Base-by-base conservation (phyloP, 106 monocot species). In the Dioscorea alata region DNA sequence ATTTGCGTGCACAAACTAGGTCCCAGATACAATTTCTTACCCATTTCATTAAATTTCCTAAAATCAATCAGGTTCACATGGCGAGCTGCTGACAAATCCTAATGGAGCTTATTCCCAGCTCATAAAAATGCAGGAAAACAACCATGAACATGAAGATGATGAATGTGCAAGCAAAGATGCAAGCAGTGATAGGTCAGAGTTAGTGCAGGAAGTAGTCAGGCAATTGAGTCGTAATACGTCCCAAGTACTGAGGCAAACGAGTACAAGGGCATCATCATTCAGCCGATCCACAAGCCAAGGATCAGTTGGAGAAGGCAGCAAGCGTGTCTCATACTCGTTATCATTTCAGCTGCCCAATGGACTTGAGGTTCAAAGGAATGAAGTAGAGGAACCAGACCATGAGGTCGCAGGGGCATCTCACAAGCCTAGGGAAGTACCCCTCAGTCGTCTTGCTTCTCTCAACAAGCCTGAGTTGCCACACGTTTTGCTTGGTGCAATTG, bases 31-130 rank as follows among this genome's bases (percentile, higher is more conserved):
- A 42, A 42, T 42, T 42, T 10, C 42, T 42, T 1, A 42, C 6
- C 42, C 42, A 42, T 42, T 42, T 42, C 10, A 42, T 15, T 54
- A 51, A 12, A 51, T 14, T 18, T 54, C 15, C 5, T 5, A 5
- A 16, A 54, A 18, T 54, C 54, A 18, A 18, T 18, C 72, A 92
- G 92, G 92, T 66, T 63, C 85, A 4, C 92, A 93, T 54, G 58
- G 21, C 0, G 81, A 88, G 18, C 34, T 93, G 69, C 61, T 82
- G 23, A 80, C 85, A 60, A 67, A 88, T 48, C 70, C 57, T 4
- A 71, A 88, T n/a, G 92, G 92, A 0, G 79, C 92, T 24, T 93
- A 93, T 62, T 81, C 71, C 49, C 85, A 93, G 49, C 85, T 93
- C 25, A 81, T 93, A n/a, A 80, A 74, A 17, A 71, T 93, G 48